Evolutionary conservation across 108 stramenopile genomes (phyloP), one percentile per base, ranked within the genome.

Genomic region (Cylindrotheca closterium): DNA sequence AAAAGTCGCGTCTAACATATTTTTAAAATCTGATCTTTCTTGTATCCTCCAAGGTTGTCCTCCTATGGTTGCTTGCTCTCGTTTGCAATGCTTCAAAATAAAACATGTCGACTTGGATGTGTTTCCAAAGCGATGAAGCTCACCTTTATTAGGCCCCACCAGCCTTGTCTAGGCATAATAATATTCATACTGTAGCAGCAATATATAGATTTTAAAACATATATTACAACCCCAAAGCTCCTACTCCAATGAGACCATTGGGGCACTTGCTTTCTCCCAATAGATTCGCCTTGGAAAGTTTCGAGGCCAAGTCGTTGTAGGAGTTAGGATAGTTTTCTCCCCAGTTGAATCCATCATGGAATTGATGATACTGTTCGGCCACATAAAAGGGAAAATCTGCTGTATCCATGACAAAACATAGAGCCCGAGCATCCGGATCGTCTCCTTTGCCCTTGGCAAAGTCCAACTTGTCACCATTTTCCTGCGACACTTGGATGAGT

Each of bases 311-410:
- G 49, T 74, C 57, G 68, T 93, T 93, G 80, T 93, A 93, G 47
- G 82, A 66, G 50, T 85, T 84, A 12, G 87, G 85, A 55, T 93
- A 93, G 52, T 70, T 61, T 17, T 87, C 68, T 18, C 80, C 75
- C 3, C 68, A 64, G n/a, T 86, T 74, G 47, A 92, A 92, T 33
- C 86, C 90, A 60, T 88, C 82, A 65, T 91, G 87, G 67, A 79
- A 88, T 70, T 91, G 89, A 64, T 91, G 89, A 55, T 86, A 82
- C 24, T 66, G 58, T 30, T 69, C 67, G 27, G 56, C 68, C 12
- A 58, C 46, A 21, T 53, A 84, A 49, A 85, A 87, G 2, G 91
- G 91, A 67, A 81, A 93, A 21, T 75, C 63, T 12, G 63, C 70
- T 5, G 85, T 79, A 68, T 92, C 91, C 68, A 81, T 81, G 18